These are phyloP conservation scores for Gloeostereum incarnatum DNA, from an alignment of 768 basidiomycete species.

Conservation along the genomic window DNA sequence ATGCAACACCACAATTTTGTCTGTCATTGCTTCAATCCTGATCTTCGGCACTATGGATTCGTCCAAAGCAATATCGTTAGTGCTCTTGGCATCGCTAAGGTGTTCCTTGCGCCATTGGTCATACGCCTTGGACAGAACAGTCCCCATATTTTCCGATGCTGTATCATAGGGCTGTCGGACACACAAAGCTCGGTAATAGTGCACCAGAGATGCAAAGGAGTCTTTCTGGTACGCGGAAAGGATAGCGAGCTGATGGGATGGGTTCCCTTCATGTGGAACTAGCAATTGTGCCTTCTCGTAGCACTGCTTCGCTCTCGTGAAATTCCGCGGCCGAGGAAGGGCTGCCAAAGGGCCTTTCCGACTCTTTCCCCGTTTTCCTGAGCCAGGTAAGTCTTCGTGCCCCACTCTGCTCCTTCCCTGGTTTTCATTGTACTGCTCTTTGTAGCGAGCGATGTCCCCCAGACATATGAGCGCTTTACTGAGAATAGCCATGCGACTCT, in stretches of 20 bases:
- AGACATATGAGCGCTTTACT: slow-evolving; percentile 87
- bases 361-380: slow-evolving; percentile 30
- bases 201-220: slow-evolving; percentile 67
- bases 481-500: slow-evolving; percentile 61
- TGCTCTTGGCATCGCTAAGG: slow-evolving; percentile 20
- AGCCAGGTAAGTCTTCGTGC: slow-evolving; percentile 47
- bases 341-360: slow-evolving; percentile 38
- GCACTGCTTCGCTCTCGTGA: slow-evolving; percentile 64
- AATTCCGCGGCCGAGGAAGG: slow-evolving; percentile 54
- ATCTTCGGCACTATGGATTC: slow-evolving; percentile 34
- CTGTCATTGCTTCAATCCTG: slow-evolving; percentile 58
- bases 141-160: slow-evolving; percentile 77
- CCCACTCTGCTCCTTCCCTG: slow-evolving; percentile 57
- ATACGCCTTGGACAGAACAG: slow-evolving; percentile 56
- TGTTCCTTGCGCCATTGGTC: slow-evolving; percentile 43
- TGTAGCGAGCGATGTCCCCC: slow-evolving; percentile 91
- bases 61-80: slow-evolving; percentile 19
- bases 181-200: slow-evolving; percentile 90
- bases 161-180: slow-evolving; percentile 82
- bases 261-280: slow-evolving; percentile 83
- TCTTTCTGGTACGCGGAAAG: slow-evolving; percentile 80
- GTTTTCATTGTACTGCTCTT: slow-evolving; percentile 79
- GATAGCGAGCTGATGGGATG: slow-evolving; percentile 94
- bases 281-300: slow-evolving; percentile 83
- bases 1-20: slow-evolving; percentile 68